A percentile compares a stretch with the other conserved stretches of the same genome.
Evolutionary conservation across 768 basidiomycete species (phyloP).

Genomic region (Astraeus odoratus): DNA sequence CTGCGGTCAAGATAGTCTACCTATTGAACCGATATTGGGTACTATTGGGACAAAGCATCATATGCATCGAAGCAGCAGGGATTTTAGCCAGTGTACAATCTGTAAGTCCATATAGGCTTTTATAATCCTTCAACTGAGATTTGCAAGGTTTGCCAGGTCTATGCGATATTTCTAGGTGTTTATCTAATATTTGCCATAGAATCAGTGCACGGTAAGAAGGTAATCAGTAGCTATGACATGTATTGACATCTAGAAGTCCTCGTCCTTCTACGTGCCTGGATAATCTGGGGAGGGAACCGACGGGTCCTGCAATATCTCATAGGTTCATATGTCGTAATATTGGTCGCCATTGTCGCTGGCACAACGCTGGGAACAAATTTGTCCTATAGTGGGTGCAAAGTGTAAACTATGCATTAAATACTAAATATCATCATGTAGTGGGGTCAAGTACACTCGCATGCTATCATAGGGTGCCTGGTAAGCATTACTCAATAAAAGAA

Average conservation of each 20-base stretch:
- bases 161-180: background rate
- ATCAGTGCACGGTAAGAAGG: background rate
- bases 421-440: background rate
- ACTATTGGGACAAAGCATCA: constrained; percentile 2
- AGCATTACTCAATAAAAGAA: background rate
- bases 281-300: background rate
- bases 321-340: background rate
- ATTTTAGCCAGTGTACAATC: background rate
- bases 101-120: background rate
- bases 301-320: background rate
- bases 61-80: background rate
- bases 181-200: background rate
- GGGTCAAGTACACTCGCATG: background rate
- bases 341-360: background rate
- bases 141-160: background rate
- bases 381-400: background rate
- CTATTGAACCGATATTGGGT: constrained; percentile 5
- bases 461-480: background rate
- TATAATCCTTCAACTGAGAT: background rate
- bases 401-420: background rate
- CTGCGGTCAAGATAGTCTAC: constrained; percentile 3
- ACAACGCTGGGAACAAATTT: background rate
- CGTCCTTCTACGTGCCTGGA: background rate
- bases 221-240: background rate
- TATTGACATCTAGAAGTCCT: background rate